Percentiles rank a stretch among this genome's conserved stretches.
These are phyloP conservation scores for Przewalskia tangutica DNA, from an alignment of 257 asterid species.

Conservation along the genomic window DNA sequence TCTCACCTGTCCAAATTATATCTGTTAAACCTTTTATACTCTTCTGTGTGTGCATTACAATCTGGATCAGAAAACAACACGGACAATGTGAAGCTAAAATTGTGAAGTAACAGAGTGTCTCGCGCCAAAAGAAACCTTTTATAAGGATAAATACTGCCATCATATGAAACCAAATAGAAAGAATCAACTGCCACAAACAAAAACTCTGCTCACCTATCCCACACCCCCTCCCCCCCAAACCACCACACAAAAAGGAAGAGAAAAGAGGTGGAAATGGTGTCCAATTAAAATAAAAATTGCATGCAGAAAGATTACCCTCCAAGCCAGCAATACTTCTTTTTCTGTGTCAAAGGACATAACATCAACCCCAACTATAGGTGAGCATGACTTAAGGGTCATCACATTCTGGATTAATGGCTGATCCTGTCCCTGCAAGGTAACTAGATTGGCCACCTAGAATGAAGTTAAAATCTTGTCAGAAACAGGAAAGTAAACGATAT, in stretches of 20 bases:
- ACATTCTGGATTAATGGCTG: slow-evolving; percentile 92
- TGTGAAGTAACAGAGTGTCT: neutral
- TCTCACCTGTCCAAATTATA: neutral
- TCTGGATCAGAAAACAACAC: neutral
- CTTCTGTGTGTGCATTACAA: neutral
- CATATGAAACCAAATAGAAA: neutral
- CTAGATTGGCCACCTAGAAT: slow-evolving; percentile 76
- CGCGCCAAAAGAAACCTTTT: neutral
- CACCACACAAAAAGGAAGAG: neutral
- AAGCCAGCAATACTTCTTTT: slow-evolving; percentile 77
- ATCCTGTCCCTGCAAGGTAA: slow-evolving; percentile 86
- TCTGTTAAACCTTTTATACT: neutral
- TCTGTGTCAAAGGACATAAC: slow-evolving; percentile 96
- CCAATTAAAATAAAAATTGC: neutral
- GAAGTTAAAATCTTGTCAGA: slow-evolving; percentile 17
- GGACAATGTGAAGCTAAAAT: neutral
- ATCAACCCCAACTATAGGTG: slow-evolving; percentile 97
- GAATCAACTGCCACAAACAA: neutral
- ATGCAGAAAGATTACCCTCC: slow-evolving; percentile 67
- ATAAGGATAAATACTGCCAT: neutral
- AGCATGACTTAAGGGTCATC: slow-evolving; percentile 92
- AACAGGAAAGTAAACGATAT: slow-evolving; percentile 10
- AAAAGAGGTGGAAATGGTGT: neutral
- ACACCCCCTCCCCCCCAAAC: too few relatives aligned
- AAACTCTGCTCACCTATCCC: neutral